A percentile compares a stretch with the other conserved stretches of the same genome.
phyloP scores from a whole-genome alignment of 2,329 filamentous ascomycete species.

The Trichoderma brevicompactum region DNA sequence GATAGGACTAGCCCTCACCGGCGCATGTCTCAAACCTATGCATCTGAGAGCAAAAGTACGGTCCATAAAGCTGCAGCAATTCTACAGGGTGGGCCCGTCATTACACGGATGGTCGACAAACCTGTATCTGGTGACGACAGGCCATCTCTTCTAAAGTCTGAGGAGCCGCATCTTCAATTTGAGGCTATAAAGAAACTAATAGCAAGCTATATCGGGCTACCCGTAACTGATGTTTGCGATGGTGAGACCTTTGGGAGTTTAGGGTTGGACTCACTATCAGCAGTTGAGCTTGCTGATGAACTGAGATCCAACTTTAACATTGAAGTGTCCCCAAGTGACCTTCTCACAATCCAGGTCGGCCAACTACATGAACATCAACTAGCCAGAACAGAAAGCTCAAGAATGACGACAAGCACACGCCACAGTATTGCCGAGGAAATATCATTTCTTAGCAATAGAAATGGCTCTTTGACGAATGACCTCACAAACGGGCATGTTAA shows the following conservation, averaged over 20 bases:
- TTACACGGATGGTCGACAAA: too few relatives aligned
- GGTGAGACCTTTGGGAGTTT: slow-evolving; percentile 30
- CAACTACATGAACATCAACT: neutral
- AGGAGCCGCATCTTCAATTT: too few relatives aligned
- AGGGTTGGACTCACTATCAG: slow-evolving; percentile 33
- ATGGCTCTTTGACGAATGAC: too few relatives aligned
- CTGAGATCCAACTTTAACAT: slow-evolving; percentile 30
- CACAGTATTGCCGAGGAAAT: neutral
- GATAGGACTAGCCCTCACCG: slow-evolving; percentile 24
- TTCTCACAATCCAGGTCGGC: slow-evolving; percentile 25
- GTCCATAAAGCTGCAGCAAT: too few relatives aligned
- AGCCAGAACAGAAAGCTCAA: too few relatives aligned
- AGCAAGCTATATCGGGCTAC: slow-evolving; percentile 31
- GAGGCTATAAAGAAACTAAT: slow-evolving; percentile 19
- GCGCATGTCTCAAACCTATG: neutral
- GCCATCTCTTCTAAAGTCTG: too few relatives aligned
- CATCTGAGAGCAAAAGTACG: neutral
- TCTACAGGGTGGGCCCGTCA: too few relatives aligned
- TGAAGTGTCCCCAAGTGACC: slow-evolving; percentile 28
- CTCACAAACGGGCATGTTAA: neutral
- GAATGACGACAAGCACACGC: neutral
- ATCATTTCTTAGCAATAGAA: neutral
- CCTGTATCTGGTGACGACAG: too few relatives aligned
- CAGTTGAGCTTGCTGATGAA: slow-evolving; percentile 32
- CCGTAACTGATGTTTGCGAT: slow-evolving; percentile 30